These are phyloP conservation scores for Trichoderma lentiforme DNA, from an alignment of 2,329 filamentous ascomycete species.

Conservation along the genomic window DNA sequence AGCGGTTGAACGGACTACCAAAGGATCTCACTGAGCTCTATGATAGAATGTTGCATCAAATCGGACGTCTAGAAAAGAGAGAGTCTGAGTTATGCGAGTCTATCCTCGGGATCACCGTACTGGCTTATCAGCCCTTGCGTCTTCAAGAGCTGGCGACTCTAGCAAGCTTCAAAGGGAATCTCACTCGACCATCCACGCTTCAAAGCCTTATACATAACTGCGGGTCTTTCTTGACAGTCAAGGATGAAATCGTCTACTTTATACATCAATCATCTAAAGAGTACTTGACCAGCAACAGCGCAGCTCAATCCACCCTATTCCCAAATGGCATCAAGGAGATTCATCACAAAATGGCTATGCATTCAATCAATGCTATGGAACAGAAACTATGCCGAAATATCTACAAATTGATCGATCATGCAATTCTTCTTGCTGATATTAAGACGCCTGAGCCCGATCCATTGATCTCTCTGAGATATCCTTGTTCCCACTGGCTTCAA, in stretches of 20 bases:
- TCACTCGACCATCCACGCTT: neutral
- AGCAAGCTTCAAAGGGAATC: neutral
- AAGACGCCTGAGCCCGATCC: slow-evolving; percentile 19
- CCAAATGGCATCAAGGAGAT: slow-evolving; percentile 24
- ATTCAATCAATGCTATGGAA: slow-evolving; percentile 21
- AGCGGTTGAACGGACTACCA: neutral
- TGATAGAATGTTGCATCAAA: neutral
- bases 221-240: slow-evolving; percentile 39
- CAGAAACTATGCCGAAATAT: slow-evolving; percentile 34
- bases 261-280: slow-evolving; percentile 45
- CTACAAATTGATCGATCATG: slow-evolving; percentile 27
- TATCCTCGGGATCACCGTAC: neutral
- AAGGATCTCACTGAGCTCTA: neutral
- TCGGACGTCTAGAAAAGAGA: neutral
- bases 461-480: slow-evolving; percentile 20
- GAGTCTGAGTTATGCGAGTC: neutral
- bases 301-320: slow-evolving; percentile 29
- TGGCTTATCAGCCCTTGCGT: neutral
- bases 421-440: slow-evolving; percentile 14
- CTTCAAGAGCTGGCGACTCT: neutral
- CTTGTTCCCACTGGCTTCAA: slow-evolving; percentile 23
- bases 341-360: slow-evolving; percentile 36
- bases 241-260: slow-evolving; percentile 32
- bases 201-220: slow-evolving; percentile 25
- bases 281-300: slow-evolving; percentile 34